Base-by-base conservation (phyloP, 305 asterid genomes). In the Withania somnifera region DNA sequence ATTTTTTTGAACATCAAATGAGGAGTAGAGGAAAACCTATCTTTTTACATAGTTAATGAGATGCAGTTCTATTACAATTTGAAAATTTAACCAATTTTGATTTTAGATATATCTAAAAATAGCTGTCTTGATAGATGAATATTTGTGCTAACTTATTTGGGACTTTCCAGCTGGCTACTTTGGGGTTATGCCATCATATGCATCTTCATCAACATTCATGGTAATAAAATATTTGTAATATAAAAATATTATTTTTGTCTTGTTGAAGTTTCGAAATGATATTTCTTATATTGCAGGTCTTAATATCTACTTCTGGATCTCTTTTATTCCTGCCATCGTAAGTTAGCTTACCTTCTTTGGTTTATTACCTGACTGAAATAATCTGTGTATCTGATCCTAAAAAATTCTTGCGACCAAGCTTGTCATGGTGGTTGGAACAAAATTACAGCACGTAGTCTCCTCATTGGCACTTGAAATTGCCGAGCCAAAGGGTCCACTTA, bases 121-220 rank as follows among this genome's bases (percentile, higher is more conserved):
- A 3, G 7, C 14, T 71, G 79, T 45, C 38, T 73, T 45, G 38
- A 73, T 47, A 73, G 28, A 42, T 14, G 71, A 15, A 69, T 26
- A 17, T 68, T 77, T 67, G 52, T 64, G 40, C 79, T 79, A 8
- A 64, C 78, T 61, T 40, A 56, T 53, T 19, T 82, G 75, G 57
- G 54, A 26, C 77, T 85, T 64, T 87, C 90, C 96, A 95, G 99
- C 87, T 95, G 98, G 95, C 97, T 93, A 14, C 95, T 95, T 42
- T 93, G 98, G 98, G 93, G 91, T 83, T 95, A 95, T 84, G 98
- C 97, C 51, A 95, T 95, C 87, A 85, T 93, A 28, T 93, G 99
- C 89, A 95, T 95, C 89, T 90, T 92, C 93, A 71, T 93, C 60
- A 95, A 93, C 86, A 87, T 93, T 68, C 99, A 95, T 30, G 97